Conservation (phyloP, 1,284 basidiomycete genomes). For the Salmacisia buchloeana region DNA sequence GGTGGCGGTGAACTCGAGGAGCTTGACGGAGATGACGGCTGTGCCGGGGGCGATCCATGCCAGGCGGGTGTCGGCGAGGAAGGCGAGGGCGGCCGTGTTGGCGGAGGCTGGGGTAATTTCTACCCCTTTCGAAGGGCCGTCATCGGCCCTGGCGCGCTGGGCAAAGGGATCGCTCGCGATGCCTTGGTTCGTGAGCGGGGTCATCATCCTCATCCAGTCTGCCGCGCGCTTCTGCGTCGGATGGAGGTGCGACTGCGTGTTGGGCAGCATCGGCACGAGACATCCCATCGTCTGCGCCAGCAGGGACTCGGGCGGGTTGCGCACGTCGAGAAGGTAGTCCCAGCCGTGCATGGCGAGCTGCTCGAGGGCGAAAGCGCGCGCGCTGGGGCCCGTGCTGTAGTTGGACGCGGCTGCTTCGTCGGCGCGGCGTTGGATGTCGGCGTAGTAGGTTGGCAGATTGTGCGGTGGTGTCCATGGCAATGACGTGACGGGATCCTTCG, state of each 20-base stretch:
- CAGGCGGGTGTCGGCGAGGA: neutral
- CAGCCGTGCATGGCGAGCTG: neutral
- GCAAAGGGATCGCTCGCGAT: neutral
- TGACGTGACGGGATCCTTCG: neutral
- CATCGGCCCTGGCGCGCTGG: neutral
- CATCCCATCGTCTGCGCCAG: neutral
- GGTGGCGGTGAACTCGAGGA: neutral
- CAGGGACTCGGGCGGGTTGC: neutral
- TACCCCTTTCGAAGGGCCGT: neutral
- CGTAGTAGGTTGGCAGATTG: neutral
- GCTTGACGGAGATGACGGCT: neutral
- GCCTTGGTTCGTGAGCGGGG: neutral
- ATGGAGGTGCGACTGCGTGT: neutral
- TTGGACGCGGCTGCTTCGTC: neutral
- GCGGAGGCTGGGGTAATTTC: conserved; percentile 2
- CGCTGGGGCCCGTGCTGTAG: too few species aligned
- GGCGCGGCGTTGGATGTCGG: neutral
- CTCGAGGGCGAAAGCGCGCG: neutral
- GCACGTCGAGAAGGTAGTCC: neutral
- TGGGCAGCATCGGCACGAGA: neutral
- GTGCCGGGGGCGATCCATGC: neutral
- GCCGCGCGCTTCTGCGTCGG: neutral
- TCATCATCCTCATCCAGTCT: neutral
- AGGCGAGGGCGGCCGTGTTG: neutral
- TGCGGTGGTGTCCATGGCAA: neutral